Conservation (phyloP, 1,284 basidiomycete genomes). For the Takashimella koratensis region DNA sequence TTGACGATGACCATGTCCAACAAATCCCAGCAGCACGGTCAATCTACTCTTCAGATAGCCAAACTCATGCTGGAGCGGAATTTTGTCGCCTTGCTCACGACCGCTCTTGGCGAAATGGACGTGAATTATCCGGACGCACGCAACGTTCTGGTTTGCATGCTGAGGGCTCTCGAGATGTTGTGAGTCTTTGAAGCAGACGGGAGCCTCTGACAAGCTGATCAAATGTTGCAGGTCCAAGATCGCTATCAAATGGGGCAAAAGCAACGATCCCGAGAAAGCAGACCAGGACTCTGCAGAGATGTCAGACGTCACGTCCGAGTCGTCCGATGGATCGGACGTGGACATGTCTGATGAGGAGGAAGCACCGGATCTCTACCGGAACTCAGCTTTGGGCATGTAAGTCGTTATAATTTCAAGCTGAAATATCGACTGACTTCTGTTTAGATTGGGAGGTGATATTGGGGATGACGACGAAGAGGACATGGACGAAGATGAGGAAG, state of each 20-base stretch:
- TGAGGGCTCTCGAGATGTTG: conserved; percentile 87
- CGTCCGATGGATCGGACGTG: conserved; percentile 56
- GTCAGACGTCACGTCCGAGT: conserved; percentile 16
- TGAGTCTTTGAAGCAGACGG: conserved; percentile 50
- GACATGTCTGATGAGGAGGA: conserved; percentile 62
- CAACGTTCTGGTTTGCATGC: conserved; percentile 74
- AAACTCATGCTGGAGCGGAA: conserved; percentile 99
- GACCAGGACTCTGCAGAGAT: conserved; percentile 26
- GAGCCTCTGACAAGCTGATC: conserved; percentile 4
- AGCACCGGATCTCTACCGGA: conserved; percentile 82
- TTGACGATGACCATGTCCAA: conserved; percentile 67
- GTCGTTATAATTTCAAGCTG: conserved; percentile 47
- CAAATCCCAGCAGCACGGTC: conserved; percentile 57
- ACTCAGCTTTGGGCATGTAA: conserved; percentile 93
- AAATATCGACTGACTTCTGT: conserved; percentile 1
- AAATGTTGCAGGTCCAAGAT: conserved; percentile 72
- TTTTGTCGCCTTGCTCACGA: conserved; percentile 85
- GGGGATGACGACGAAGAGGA: conserved; percentile 62
- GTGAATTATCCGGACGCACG: conserved; percentile 92
- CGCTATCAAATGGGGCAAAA: conserved; percentile 93
- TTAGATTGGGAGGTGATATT: conserved; percentile 62
- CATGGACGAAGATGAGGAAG: conserved; percentile 71
- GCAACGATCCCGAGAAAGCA: conserved; percentile 55
- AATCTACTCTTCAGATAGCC: conserved; percentile 82
- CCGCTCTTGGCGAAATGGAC: conserved; percentile 86